A percentile compares a stretch with the other conserved stretches of the same genome.
phyloP scores from a whole-genome alignment of 768 basidiomycete genomes.

The Crucibulum laeve region DNA sequence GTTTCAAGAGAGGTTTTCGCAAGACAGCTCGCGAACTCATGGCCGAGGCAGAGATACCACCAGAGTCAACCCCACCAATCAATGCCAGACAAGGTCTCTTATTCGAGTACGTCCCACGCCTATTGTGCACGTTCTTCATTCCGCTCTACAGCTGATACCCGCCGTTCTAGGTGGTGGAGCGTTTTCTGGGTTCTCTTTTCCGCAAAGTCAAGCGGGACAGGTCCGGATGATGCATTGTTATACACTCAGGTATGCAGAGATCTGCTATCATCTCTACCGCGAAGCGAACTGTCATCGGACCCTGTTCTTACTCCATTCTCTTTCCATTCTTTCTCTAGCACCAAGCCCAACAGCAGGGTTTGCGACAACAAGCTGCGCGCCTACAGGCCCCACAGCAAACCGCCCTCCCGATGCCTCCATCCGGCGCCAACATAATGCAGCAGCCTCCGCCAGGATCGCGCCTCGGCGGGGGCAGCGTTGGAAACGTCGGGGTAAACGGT shows the following conservation, averaged over 20 bases:
- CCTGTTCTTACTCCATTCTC: constrained; percentile 6
- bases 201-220: constrained; percentile 66
- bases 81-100: constrained; percentile 79
- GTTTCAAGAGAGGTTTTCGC: constrained; percentile 70
- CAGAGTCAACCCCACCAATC: constrained; percentile 68
- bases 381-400: too few species aligned
- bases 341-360: too few species aligned
- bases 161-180: constrained; percentile 70
- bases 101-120: constrained; percentile 68
- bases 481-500: too few species aligned
- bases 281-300: constrained; percentile 5
- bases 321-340: constrained; percentile 17
- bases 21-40: constrained; percentile 70
- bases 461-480: too few species aligned
- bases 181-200: constrained; percentile 86
- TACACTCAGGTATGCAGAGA: constrained; percentile 59
- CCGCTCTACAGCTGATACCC: constrained; percentile 5
- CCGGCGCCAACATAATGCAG: too few species aligned
- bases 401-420: too few species aligned
- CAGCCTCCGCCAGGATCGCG: too few species aligned
- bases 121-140: constrained; percentile 6
- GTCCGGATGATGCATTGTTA: constrained; percentile 66
- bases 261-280: constrained; percentile 11
- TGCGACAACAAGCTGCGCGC: too few species aligned
- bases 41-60: constrained; percentile 59